A percentile compares a stretch with the other conserved stretches of the same genome.
These are phyloP conservation scores for Penicillium sp. DNA, from an alignment of 2,329 filamentous ascomycete species.

Conservation along the genomic window DNA sequence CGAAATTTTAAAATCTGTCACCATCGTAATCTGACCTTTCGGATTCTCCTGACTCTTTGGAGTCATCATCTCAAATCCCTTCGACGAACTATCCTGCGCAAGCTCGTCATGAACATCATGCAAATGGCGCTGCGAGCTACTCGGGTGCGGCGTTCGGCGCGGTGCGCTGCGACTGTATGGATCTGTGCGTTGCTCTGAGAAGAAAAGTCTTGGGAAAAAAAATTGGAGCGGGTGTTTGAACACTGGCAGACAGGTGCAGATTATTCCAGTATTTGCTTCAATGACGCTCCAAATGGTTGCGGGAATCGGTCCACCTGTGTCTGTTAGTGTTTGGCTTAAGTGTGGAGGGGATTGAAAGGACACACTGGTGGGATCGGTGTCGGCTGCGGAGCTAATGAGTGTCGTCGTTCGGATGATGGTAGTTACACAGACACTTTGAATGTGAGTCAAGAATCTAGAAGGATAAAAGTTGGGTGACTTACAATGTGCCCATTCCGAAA, in stretches of 20 bases:
- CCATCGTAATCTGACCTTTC: neutral
- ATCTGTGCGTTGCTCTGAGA: neutral
- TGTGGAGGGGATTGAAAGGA: neutral
- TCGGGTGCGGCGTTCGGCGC: neutral
- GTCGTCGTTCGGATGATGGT: constrained; percentile 8
- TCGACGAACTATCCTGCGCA: neutral
- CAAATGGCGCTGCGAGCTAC: neutral
- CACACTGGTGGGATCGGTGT: constrained; percentile 1
- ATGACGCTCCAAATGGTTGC: constrained; percentile 31
- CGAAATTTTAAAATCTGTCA: neutral
- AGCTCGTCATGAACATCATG: neutral
- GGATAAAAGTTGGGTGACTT: constrained; percentile 5
- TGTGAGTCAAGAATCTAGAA: neutral
- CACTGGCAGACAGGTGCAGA: constrained; percentile 43
- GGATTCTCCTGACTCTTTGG: neutral
- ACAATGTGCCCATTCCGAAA: constrained; percentile 31
- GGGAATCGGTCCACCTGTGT: constrained; percentile 6
- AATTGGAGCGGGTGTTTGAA: constrained; percentile 35
- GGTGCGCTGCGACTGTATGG: neutral
- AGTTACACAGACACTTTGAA: constrained; percentile 5
- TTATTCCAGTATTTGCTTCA: constrained; percentile 33
- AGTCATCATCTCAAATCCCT: neutral
- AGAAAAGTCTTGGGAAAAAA: constrained; percentile 21
- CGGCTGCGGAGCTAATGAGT: neutral
- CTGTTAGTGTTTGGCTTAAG: neutral